Evolutionary conservation across 164 flowering plant species (phyloP), one percentile per base, ranked within the genome.

Genomic region (Litsea cubeba): DNA sequence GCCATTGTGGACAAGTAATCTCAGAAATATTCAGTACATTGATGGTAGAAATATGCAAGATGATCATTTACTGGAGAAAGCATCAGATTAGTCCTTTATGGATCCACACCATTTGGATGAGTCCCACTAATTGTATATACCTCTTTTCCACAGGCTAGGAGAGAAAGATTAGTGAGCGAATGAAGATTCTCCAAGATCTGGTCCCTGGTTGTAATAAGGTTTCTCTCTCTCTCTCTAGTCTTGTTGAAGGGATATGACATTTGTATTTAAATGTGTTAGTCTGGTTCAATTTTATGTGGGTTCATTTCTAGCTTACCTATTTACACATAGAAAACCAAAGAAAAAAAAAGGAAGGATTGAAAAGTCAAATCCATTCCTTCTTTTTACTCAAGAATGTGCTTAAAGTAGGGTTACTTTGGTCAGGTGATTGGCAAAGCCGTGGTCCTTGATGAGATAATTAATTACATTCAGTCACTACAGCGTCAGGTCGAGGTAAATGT

Each of bases 201-300:
- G 98, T 95, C 54, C 99, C 98, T 65, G 98, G 97, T 80, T 93
- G 99, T 80, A 95, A 90, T 82, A 95, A 92, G 98, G 99, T 54
- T n/a, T 54, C 60, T 54, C 60, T 54, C 60, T 54, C 58, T 54
- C 60, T 54, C 60, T 51, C 58, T 51, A 3, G 11, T 40, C 46
- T 40, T 40, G 11, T 40, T 40, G 46, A 40, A 0, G 46, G 46
- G 46, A 40, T 40, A 8, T 40, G 46, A 7, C 46, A 40, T 40
- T 40, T 40, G 11, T 40, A 8, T 8, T 40, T 8, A 40, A 40
- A 40, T 40, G 46, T 40, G 46, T 40, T 40, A 40, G 46, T 40
- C 46, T 40, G 10, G 46, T 40, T 5, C 46, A 40, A 1, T 40
- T 40, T 40, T 40, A 40, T 5, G 2, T 7, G 46, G 46, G n/a